Evolutionary conservation across 2,329 filamentous ascomycete genomes (phyloP).

Genomic region (Arthrinium puccinioides): DNA sequence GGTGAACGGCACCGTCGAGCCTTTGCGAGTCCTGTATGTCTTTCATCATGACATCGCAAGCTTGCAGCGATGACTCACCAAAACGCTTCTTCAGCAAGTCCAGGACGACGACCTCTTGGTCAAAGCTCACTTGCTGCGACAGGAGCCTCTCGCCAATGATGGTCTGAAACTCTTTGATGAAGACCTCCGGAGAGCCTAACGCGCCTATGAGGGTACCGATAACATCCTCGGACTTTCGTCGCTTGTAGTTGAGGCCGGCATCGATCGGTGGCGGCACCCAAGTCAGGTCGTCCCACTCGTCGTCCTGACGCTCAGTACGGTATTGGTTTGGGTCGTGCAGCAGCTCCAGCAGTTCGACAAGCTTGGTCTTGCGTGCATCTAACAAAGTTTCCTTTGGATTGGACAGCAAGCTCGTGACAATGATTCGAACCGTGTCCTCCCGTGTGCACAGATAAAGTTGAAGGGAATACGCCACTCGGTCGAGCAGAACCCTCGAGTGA

Average conservation of each 20-base stretch:
- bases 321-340: conserved; percentile 55
- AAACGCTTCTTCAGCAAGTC: conserved; percentile 84
- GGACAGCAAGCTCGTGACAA: conserved; percentile 66
- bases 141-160: conserved; percentile 80
- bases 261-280: conserved; percentile 94
- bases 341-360: conserved; percentile 60
- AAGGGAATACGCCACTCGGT: conserved; percentile 65
- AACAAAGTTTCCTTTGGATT: conserved; percentile 39
- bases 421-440: conserved; percentile 71
- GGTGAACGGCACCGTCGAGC: conserved; percentile 62
- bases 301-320: conserved; percentile 44
- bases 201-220: conserved; percentile 85
- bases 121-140: conserved; percentile 59
- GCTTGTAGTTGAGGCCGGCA: conserved; percentile 85
- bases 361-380: conserved; percentile 37
- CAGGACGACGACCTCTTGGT: conserved; percentile 75
- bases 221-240: conserved; percentile 82
- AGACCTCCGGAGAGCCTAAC: conserved; percentile 82
- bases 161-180: conserved; percentile 88
- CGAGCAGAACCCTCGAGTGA: conserved; percentile 68
- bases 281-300: conserved; percentile 81
- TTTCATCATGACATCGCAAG: conserved; percentile 94
- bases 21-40: conserved; percentile 79
- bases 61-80: conserved; percentile 77
- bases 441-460: conserved; percentile 70